Conservation (phyloP, 2,329 filamentous ascomycete species). For the Claviceps paspali region DNA sequence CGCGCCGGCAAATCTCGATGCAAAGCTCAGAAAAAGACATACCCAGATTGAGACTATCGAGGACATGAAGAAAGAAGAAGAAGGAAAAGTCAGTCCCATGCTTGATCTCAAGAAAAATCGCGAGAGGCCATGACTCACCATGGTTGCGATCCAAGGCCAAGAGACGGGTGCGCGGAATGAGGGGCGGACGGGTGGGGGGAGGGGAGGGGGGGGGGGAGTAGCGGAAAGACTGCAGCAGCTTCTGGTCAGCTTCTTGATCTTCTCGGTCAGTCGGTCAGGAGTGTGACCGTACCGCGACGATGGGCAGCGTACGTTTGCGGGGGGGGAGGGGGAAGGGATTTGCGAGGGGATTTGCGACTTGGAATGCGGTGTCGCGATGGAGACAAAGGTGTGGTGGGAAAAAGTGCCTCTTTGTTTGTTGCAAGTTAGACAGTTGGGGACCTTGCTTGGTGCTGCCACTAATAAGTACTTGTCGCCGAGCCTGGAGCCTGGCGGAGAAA, state of each 20-base stretch:
- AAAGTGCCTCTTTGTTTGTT: slow-evolving; percentile 8
- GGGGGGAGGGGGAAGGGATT: too few species aligned
- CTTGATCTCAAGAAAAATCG: neutral
- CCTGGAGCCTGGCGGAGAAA: slow-evolving; percentile 17
- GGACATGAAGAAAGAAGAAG: neutral
- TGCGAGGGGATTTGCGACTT: slow-evolving; percentile 1
- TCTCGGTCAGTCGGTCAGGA: neutral
- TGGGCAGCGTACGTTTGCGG: neutral
- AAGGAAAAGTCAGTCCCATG: slow-evolving; percentile 3
- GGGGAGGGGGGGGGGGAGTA: slow-evolving; percentile 8
- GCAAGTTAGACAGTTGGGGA: slow-evolving; percentile 3
- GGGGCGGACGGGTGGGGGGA: slow-evolving; percentile 12
- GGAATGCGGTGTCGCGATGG: slow-evolving; percentile 3
- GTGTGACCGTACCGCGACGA: neutral
- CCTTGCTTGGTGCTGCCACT: slow-evolving; percentile 1
- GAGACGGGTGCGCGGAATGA: slow-evolving; percentile 11
- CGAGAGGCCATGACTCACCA: slow-evolving; percentile 20
- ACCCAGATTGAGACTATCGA: slow-evolving; percentile 52
- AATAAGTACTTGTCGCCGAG: slow-evolving; percentile 4
- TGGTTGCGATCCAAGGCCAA: slow-evolving; percentile 21
- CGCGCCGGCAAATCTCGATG: too few species aligned
- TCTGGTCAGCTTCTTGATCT: slow-evolving; percentile 1
- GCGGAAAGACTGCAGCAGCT: neutral
- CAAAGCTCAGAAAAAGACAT: slow-evolving; percentile 19
- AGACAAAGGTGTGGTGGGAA: neutral